Percentiles rank a stretch among this genome's conserved stretches.
These are phyloP conservation scores for Hypoxylon lenormandii DNA, from an alignment of 495 filamentous ascomycete genomes.

Conservation along the genomic window DNA sequence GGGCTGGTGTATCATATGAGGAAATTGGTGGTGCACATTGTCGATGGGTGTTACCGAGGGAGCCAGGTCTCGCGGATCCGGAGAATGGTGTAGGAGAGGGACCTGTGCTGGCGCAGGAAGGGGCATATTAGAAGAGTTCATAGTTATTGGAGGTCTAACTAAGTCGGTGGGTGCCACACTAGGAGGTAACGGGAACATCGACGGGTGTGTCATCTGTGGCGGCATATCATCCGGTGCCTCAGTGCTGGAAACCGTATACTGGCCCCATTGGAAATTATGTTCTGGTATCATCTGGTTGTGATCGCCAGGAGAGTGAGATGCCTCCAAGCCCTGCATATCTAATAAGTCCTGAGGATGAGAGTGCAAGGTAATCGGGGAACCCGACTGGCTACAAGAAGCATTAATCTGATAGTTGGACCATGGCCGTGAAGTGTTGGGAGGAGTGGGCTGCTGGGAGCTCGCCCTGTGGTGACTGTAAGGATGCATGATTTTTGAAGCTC, in stretches of 20 bases:
- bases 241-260: conserved; percentile 48
- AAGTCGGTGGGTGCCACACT: conserved; percentile 40
- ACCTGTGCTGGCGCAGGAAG: conserved; percentile 40
- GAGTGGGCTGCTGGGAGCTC: conserved; percentile 57
- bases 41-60: conserved; percentile 39
- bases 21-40: conserved; percentile 40
- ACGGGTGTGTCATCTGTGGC: conserved; percentile 35
- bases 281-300: conserved; percentile 42
- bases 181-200: conserved; percentile 30
- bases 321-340: conserved; percentile 42
- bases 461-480: conserved; percentile 53
- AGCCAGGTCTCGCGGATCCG: conserved; percentile 39
- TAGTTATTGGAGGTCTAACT: conserved; percentile 35
- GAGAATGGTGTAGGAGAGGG: conserved; percentile 38
- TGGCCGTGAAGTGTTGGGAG: conserved; percentile 58
- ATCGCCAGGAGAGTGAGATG: conserved; percentile 48
- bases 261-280: conserved; percentile 46
- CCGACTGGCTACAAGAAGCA: conserved; percentile 50
- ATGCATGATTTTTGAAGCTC: conserved; percentile 53
- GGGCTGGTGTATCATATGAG: conserved; percentile 38
- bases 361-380: conserved; percentile 54
- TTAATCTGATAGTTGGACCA: conserved; percentile 54
- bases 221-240: conserved; percentile 40
- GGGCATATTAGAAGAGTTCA: conserved; percentile 36
- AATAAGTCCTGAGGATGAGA: conserved; percentile 51